Evolutionary conservation across 2,329 filamentous ascomycete genomes (phyloP).

Genomic region (Alternaria incomplexa): DNA sequence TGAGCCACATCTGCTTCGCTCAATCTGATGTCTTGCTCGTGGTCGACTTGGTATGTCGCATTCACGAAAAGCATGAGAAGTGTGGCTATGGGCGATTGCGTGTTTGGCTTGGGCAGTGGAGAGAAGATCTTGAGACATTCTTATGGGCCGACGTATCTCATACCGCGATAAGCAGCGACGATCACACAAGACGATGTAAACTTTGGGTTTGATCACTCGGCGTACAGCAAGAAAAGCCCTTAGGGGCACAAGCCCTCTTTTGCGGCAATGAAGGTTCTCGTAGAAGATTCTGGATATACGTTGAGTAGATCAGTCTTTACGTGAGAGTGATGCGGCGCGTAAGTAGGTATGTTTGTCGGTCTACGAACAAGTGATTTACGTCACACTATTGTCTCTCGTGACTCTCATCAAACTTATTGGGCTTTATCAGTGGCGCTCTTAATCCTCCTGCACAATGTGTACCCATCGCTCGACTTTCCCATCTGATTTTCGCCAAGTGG

Average conservation of each 20-base stretch:
- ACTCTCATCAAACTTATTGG: background rate
- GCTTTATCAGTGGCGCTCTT: background rate
- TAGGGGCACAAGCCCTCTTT: background rate
- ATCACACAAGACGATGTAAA: background rate
- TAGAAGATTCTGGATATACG: background rate
- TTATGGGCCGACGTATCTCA: slow-evolving; percentile 47
- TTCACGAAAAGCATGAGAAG: slow-evolving; percentile 53
- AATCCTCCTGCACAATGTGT: background rate
- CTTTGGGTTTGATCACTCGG: background rate
- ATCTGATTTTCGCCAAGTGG: background rate
- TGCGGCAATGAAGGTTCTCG: background rate
- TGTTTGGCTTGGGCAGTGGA: slow-evolving; percentile 41
- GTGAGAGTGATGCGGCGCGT: background rate
- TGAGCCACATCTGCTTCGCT: background rate
- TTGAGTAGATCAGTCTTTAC: background rate
- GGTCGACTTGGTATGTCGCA: slow-evolving; percentile 10
- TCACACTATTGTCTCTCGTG: background rate
- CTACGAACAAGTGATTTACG: background rate
- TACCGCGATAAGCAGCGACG: slow-evolving; percentile 43
- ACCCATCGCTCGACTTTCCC: background rate
- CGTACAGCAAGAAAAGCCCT: background rate
- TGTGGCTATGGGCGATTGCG: slow-evolving; percentile 49
- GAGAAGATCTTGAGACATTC: slow-evolving; percentile 34
- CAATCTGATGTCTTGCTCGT: too few species aligned
- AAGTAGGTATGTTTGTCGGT: background rate